These are phyloP conservation scores for Salix koriyanagi DNA, from an alignment of 345 rosid genomes.

Conservation along the genomic window DNA sequence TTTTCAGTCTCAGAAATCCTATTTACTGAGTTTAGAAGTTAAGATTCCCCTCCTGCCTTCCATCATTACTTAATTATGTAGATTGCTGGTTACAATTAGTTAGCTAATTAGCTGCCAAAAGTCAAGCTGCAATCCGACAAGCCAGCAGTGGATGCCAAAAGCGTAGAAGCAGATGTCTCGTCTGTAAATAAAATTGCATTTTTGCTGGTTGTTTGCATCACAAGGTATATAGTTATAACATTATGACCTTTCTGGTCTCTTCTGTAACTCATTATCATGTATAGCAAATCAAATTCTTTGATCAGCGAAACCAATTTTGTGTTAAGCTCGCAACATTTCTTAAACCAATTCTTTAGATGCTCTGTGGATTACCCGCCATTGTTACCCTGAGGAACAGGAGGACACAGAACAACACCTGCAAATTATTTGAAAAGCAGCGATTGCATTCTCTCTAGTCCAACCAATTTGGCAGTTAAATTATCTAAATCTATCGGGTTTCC, in stretches of 20 bases:
- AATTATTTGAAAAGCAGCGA: background rate
- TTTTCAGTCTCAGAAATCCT: slow-evolving; percentile 5
- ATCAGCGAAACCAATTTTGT: slow-evolving; percentile 19
- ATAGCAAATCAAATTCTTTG: slow-evolving; percentile 42
- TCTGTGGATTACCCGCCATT: too few relatives aligned
- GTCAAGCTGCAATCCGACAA: slow-evolving; percentile 7
- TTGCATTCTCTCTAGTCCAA: background rate
- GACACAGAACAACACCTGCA: too few relatives aligned
- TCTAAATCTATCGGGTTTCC: background rate
- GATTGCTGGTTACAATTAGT: background rate
- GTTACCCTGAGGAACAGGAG: too few relatives aligned
- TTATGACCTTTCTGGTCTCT: slow-evolving; percentile 12
- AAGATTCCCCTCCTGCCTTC: background rate
- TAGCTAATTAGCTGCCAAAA: slow-evolving; percentile 6
- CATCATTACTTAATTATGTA: slow-evolving; percentile 10
- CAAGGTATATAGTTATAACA: slow-evolving; percentile 30
- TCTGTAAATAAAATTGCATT: slow-evolving; percentile 33
- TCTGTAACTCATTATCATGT: slow-evolving; percentile 24
- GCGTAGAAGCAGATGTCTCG: slow-evolving; percentile 20
- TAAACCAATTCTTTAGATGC: too few relatives aligned
- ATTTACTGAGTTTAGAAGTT: background rate
- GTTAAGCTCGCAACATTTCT: background rate
- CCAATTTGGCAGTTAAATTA: background rate
- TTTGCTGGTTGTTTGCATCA: slow-evolving; percentile 16
- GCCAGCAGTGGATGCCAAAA: slow-evolving; percentile 16